phyloP scores from a whole-genome alignment of 2,329 filamentous ascomycete genomes.

The Berkeleyomyces rouxiae region DNA sequence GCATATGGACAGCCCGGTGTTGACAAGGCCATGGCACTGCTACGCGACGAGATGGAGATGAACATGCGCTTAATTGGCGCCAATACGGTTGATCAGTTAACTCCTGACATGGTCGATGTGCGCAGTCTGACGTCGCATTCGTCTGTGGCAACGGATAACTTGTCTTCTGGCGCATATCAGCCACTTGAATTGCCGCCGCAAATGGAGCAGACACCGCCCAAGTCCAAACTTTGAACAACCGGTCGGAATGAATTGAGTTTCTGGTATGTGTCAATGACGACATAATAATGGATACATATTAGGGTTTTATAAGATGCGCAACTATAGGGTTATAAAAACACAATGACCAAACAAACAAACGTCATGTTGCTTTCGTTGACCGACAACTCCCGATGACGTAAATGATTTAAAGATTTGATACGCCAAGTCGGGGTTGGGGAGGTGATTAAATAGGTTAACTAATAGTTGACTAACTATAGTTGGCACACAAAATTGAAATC shows the following conservation, averaged over 20 bases:
- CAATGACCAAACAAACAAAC: background rate
- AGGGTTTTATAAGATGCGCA: background rate
- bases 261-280: background rate
- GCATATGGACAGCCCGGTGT: constrained; percentile 78
- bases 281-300: background rate
- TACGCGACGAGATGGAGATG: constrained; percentile 98
- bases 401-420: background rate
- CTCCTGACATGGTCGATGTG: constrained; percentile 64
- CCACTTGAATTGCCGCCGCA: constrained; percentile 35
- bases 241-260: background rate
- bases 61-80: constrained; percentile 91
- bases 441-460: too few relatives aligned
- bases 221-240: constrained; percentile 31
- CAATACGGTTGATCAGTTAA: constrained; percentile 56
- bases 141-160: constrained; percentile 30
- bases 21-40: constrained; percentile 76
- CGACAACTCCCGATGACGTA: background rate
- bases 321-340: background rate
- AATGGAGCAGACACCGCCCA: constrained; percentile 22
- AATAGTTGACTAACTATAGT: too few relatives aligned
- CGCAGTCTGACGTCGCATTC: constrained; percentile 45
- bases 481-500: too few relatives aligned
- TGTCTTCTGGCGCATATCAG: constrained; percentile 36
- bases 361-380: background rate
- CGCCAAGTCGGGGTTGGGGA: too few relatives aligned